phyloP scores from a whole-genome alignment of 805 yeast species.

The Metschnikowia corniflorae region DNA sequence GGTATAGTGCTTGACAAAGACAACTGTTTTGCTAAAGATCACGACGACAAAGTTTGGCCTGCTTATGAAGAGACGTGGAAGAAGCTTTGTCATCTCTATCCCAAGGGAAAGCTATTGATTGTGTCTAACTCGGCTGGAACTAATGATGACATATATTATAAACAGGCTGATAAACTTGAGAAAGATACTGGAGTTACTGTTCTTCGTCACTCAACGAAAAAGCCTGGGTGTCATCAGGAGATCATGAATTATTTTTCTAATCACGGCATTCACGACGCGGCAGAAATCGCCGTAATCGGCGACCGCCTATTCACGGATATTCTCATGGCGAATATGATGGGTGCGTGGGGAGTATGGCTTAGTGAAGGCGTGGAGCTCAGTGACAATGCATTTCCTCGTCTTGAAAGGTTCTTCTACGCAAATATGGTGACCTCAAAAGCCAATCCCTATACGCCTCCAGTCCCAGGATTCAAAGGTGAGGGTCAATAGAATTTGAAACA shows the following conservation, averaged over 20 bases:
- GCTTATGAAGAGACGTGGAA: constrained; percentile 58
- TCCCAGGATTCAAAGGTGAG: too few species aligned
- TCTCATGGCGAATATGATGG: constrained; percentile 92
- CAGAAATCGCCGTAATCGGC: constrained; percentile 81
- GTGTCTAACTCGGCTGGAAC: constrained; percentile 96
- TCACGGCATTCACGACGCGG: constrained; percentile 44
- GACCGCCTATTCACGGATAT: constrained; percentile 90
- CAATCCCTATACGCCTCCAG: constrained; percentile 18
- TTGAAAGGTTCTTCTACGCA: constrained; percentile 46
- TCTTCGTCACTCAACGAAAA: constrained; percentile 67
- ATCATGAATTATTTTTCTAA: constrained; percentile 55
- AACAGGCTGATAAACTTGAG: constrained; percentile 63
- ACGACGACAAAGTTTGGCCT: constrained; percentile 76
- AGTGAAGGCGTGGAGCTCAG: constrained; percentile 67
- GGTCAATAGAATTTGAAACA: too few species aligned
- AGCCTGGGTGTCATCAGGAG: constrained; percentile 77
- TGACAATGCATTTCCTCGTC: constrained; percentile 45
- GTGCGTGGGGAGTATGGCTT: constrained; percentile 80
- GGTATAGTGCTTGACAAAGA: constrained; percentile 91
- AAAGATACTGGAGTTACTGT: constrained; percentile 64
- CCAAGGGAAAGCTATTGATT: constrained; percentile 61
- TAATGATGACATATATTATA: constrained; percentile 57
- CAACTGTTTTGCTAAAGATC: constrained; percentile 88
- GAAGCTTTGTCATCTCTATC: constrained; percentile 50
- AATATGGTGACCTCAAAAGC: constrained; percentile 13